A percentile compares a stretch with the other conserved stretches of the same genome.
phyloP scores from a whole-genome alignment of 768 basidiomycete genomes.

The Cantharellus anzutake region DNA sequence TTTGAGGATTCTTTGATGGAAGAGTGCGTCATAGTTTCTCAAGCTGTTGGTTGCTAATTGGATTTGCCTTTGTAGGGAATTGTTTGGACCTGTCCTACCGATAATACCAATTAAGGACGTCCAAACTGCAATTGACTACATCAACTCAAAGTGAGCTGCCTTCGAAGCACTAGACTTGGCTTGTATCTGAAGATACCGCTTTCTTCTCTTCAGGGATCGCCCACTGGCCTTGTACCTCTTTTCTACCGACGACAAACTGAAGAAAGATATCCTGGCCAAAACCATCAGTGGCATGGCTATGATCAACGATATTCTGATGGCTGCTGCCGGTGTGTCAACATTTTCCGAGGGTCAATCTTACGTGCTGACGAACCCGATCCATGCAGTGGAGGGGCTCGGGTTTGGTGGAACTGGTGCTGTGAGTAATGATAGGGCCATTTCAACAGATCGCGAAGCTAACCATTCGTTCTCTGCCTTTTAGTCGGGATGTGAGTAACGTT shows the following conservation, averaged over 20 bases:
- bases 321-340: conserved; percentile 19
- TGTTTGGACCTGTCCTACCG: conserved; percentile 22
- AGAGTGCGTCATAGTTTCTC: conserved; percentile 11
- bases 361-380: not conserved
- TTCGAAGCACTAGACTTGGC: not conserved
- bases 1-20: conserved; percentile 35
- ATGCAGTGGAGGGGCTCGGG: conserved; percentile 4
- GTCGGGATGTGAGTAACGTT: conserved; percentile 38
- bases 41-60: not conserved
- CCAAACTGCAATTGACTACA: conserved; percentile 13
- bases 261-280: conserved; percentile 27
- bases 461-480: conserved; percentile 35
- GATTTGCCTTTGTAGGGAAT: conserved; percentile 11
- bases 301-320: conserved; percentile 37
- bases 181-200: not conserved
- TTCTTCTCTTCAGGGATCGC: conserved; percentile 23
- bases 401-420: conserved; percentile 8
- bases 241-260: conserved; percentile 25
- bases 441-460: conserved; percentile 13
- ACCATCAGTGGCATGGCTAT: conserved; percentile 39
- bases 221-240: conserved; percentile 50
- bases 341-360: not conserved
- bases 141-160: conserved; percentile 13
- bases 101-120: conserved; percentile 15
- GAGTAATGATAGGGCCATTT: not conserved